Percentiles rank a stretch among this genome's conserved stretches.
Evolutionary conservation across 257 asterid genomes (phyloP).

Genomic region (Forsythia viridissima): DNA sequence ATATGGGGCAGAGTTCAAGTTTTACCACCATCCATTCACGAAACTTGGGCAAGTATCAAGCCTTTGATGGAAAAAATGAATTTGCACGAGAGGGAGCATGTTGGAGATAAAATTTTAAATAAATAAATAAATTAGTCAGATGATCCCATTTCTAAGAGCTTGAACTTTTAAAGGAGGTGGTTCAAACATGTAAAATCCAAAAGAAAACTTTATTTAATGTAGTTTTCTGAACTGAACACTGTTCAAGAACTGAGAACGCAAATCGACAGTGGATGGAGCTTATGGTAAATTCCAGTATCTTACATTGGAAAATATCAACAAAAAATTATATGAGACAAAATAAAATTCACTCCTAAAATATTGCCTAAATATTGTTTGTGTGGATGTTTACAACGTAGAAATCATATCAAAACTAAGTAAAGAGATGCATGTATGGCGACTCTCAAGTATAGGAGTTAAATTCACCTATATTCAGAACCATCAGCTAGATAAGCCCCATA

Average conservation of each 20-base stretch:
- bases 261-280: background rate
- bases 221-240: background rate
- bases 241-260: background rate
- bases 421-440: background rate
- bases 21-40: too few relatives aligned
- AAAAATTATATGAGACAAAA: background rate
- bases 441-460: conserved; percentile 12
- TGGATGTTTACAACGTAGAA: background rate
- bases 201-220: background rate
- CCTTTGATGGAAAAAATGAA: too few relatives aligned
- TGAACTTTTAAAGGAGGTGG: background rate
- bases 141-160: too few relatives aligned
- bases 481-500: conserved; percentile 92
- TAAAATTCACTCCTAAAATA: background rate
- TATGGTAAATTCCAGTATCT: background rate
- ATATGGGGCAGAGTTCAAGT: too few relatives aligned
- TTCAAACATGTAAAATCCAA: background rate
- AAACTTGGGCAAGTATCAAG: too few relatives aligned
- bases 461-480: conserved; percentile 91
- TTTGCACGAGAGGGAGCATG: too few relatives aligned
- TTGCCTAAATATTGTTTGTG: background rate
- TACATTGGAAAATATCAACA: background rate
- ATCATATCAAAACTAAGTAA: background rate
- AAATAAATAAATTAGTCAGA: too few relatives aligned
- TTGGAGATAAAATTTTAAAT: too few relatives aligned